Conservation (phyloP, 1,139 yeast species). For the Yamadazyma kanchanaburiensis region DNA sequence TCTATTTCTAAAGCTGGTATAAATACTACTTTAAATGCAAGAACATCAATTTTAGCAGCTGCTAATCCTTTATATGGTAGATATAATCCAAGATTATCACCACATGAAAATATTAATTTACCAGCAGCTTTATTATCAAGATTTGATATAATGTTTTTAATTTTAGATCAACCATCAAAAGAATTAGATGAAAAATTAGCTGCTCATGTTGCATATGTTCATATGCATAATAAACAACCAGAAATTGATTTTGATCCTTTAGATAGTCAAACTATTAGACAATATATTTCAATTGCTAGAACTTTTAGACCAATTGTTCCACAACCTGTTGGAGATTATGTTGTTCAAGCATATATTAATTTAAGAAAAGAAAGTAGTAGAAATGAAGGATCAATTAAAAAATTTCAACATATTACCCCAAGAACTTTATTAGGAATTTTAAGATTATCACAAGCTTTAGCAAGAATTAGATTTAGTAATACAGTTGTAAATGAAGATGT, state of each 20-base stretch:
- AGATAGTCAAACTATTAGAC: constrained; percentile 78
- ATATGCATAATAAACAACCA: constrained; percentile 89
- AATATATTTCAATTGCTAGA: constrained; percentile 84
- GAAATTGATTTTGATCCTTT: constrained; percentile 71
- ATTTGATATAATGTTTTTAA: constrained; percentile 84
- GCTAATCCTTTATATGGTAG: constrained; percentile 97
- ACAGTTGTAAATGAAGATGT: constrained; percentile 77
- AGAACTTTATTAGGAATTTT: constrained; percentile 89
- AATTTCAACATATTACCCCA: constrained; percentile 89
- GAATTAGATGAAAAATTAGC: constrained; percentile 87
- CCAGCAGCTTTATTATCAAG: constrained; percentile 97
- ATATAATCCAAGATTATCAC: constrained; percentile 85
- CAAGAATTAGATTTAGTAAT: constrained; percentile 79
- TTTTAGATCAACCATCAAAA: constrained; percentile 80
- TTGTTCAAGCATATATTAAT: constrained; percentile 82
- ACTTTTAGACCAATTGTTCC: constrained; percentile 83
- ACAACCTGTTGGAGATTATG: constrained; percentile 82
- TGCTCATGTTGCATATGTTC: constrained; percentile 91
- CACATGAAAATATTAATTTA: constrained; percentile 90
- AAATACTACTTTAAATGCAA: constrained; percentile 91
- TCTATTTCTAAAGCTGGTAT: constrained; percentile 98
- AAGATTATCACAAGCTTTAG: constrained; percentile 92
- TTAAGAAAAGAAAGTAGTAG: constrained; percentile 88
- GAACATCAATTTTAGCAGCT: constrained; percentile 94
- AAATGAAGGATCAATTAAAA: constrained; percentile 72